Evolutionary conservation across 2,329 filamentous ascomycete genomes (phyloP).

Genomic region (Cordyceps cicadae): DNA sequence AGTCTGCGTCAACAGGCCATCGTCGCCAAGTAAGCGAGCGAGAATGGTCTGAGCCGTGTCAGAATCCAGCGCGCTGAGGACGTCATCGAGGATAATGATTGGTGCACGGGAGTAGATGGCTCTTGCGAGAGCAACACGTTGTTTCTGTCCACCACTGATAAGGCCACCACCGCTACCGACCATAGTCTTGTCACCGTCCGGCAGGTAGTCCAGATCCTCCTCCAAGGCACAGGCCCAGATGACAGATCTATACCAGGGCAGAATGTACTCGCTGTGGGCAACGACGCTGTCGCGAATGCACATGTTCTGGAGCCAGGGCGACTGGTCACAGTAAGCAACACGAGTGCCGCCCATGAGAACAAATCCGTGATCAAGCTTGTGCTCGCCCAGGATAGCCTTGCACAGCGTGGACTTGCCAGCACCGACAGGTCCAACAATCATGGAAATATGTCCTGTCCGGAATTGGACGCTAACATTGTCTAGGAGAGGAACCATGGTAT

Average conservation of each 20-base stretch:
- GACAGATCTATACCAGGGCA: conserved; percentile 9
- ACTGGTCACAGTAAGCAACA: conserved; percentile 14
- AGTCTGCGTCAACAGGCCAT: conserved; percentile 15
- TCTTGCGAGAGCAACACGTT: conserved; percentile 51
- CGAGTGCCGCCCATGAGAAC: conserved; percentile 11
- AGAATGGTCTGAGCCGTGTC: conserved; percentile 14
- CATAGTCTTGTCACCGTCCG: conserved; percentile 8
- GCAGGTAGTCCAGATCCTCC: conserved; percentile 33
- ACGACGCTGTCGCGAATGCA: conserved; percentile 8
- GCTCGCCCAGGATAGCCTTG: conserved; percentile 17
- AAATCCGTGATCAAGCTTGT: conserved; percentile 10
- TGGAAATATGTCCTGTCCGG: conserved; percentile 20
- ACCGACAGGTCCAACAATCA: conserved; percentile 18
- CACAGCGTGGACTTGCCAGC: conserved; percentile 17
- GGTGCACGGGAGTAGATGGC: conserved; percentile 87
- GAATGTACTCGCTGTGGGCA: conserved; percentile 6
- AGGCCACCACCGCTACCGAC: conserved; percentile 15
- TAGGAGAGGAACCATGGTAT: not conserved
- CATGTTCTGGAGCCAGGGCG: conserved; percentile 10
- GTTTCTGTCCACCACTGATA: conserved; percentile 18
- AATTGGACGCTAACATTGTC: conserved; percentile 9
- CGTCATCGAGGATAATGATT: conserved; percentile 78
- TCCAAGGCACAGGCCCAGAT: conserved; percentile 15
- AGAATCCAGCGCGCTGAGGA: conserved; percentile 3
- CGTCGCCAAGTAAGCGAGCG: conserved; percentile 13